Percentiles rank a stretch among this genome's conserved stretches.
These are phyloP conservation scores for Yamadazyma mexicana DNA, from an alignment of 1,139 yeast species.

Conservation along the genomic window DNA sequence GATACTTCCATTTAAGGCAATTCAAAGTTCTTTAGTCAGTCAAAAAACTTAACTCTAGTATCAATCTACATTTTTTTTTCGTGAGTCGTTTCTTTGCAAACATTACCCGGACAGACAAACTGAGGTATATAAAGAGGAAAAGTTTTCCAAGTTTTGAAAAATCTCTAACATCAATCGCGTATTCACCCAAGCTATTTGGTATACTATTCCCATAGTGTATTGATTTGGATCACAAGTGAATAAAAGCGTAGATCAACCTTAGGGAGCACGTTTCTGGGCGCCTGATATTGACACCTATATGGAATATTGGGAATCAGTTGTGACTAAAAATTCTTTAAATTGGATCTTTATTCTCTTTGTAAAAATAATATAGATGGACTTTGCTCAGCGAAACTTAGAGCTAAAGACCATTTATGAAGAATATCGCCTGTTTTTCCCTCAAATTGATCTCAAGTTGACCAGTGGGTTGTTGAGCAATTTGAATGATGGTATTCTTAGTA, in stretches of 20 bases:
- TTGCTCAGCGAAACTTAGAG: constrained; percentile 21
- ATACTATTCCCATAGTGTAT: constrained; percentile 5
- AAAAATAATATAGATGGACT: constrained; percentile 18
- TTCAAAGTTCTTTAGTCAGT: no score
- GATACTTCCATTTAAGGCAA: background rate
- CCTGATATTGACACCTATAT: constrained; percentile 50
- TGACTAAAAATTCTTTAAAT: constrained; percentile 36
- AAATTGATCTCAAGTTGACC: constrained; percentile 18
- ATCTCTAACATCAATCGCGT: constrained; percentile 47
- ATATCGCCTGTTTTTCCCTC: constrained; percentile 28
- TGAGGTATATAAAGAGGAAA: constrained; percentile 7
- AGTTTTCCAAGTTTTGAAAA: constrained; percentile 5
- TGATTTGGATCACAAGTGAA: constrained; percentile 27
- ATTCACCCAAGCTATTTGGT: constrained; percentile 31
- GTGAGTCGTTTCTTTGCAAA: no score
- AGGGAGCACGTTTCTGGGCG: constrained; percentile 60
- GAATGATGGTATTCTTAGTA: constrained; percentile 9
- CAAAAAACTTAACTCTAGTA: no score
- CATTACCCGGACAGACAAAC: background rate
- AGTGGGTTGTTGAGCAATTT: constrained; percentile 4
- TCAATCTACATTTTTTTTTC: no score
- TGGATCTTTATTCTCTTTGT: background rate
- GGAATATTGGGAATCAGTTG: constrained; percentile 60
- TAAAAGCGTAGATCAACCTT: constrained; percentile 44
- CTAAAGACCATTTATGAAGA: constrained; percentile 25